These are phyloP conservation scores for Emericellopsis cladophorae DNA, from an alignment of 2,329 filamentous ascomycete species.

Conservation along the genomic window DNA sequence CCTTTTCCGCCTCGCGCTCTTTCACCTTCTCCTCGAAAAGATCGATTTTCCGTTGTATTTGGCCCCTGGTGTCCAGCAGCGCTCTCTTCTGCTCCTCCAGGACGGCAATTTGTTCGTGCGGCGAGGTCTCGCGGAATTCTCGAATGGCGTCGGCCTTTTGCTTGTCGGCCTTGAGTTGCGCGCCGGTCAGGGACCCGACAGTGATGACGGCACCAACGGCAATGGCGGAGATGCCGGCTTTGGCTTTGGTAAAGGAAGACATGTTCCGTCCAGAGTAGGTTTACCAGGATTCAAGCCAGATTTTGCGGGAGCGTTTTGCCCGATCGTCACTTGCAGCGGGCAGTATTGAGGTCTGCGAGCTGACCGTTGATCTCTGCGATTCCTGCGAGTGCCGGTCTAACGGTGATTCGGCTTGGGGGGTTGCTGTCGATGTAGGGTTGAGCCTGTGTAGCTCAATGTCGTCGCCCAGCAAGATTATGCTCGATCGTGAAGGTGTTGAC, in stretches of 20 bases:
- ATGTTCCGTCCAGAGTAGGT: not conserved
- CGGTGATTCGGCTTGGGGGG: too few species aligned
- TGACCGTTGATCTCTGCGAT: not conserved
- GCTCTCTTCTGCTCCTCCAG: constrained; percentile 27
- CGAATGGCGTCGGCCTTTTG: constrained; percentile 25
- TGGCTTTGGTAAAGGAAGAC: constrained; percentile 1
- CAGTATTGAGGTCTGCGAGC: not conserved
- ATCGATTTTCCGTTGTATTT: constrained; percentile 28
- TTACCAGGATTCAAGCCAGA: constrained; percentile 1
- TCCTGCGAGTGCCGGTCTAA: too few species aligned
- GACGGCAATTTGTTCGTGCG: constrained; percentile 29
- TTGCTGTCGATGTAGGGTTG: too few species aligned
- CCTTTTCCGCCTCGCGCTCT: constrained; percentile 14
- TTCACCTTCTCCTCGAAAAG: constrained; percentile 23
- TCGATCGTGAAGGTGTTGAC: too few species aligned
- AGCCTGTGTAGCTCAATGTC: too few species aligned
- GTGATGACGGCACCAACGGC: constrained; percentile 32
- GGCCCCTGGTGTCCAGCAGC: constrained; percentile 23
- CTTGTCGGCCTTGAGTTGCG: constrained; percentile 32
- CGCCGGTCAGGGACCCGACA: constrained; percentile 34
- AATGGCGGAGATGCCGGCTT: constrained; percentile 16
- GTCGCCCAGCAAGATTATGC: too few species aligned
- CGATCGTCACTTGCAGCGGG: not conserved
- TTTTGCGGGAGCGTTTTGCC: too few species aligned
- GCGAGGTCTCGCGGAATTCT: constrained; percentile 23